Evolutionary conservation across 352 stramenopile species (phyloP).

Genomic region (Globisporangium recalcitrans): DNA sequence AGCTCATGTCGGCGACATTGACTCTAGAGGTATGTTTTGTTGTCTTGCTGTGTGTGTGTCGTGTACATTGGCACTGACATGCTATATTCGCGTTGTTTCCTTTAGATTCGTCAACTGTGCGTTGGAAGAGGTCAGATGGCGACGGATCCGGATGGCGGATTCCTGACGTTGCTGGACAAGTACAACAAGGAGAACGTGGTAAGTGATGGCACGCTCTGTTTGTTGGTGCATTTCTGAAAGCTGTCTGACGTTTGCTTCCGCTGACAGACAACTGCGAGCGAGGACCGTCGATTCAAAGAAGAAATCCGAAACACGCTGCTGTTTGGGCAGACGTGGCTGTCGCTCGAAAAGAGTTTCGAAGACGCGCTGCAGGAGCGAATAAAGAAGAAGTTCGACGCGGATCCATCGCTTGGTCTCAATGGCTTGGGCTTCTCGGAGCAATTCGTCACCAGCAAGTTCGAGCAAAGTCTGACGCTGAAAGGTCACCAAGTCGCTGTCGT

Average conservation of each 20-base stretch:
- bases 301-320: slow-evolving; percentile 83
- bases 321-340: slow-evolving; percentile 87
- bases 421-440: slow-evolving; percentile 59
- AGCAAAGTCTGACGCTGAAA: slow-evolving; percentile 84
- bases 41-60: not conserved
- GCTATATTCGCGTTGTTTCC: no score
- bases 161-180: slow-evolving; percentile 78
- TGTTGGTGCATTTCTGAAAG: no score
- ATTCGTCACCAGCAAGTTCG: slow-evolving; percentile 82
- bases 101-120: slow-evolving; percentile 69
- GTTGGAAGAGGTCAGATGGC: slow-evolving; percentile 82
- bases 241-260: slow-evolving; percentile 13
- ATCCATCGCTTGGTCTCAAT: slow-evolving; percentile 36
- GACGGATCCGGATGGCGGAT: slow-evolving; percentile 77
- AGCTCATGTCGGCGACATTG: slow-evolving; percentile 86
- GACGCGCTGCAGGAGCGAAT: slow-evolving; percentile 83
- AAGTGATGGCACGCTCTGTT: slow-evolving; percentile 1
- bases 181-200: slow-evolving; percentile 77
- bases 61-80: not conserved
- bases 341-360: slow-evolving; percentile 87
- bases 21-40: slow-evolving; percentile 63
- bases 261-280: slow-evolving; percentile 27
- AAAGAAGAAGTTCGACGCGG: slow-evolving; percentile 65
- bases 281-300: slow-evolving; percentile 63
- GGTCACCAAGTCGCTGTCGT: slow-evolving; percentile 84